A percentile compares a stretch with the other conserved stretches of the same genome.
Evolutionary conservation across 805 yeast species (phyloP).

Genomic region (Ogataea thermomethanolica): DNA sequence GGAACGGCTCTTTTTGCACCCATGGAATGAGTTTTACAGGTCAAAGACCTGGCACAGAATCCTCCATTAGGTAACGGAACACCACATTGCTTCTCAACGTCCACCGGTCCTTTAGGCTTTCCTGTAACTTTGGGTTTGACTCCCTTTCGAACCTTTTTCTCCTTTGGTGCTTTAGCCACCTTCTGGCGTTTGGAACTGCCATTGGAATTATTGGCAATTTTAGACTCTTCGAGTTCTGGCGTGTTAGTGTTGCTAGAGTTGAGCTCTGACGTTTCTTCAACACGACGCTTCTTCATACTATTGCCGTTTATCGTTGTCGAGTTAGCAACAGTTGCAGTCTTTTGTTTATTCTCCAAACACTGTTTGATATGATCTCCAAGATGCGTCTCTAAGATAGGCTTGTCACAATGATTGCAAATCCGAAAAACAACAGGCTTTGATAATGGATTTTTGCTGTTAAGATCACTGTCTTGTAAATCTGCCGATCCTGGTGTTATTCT

Average conservation of each 20-base stretch:
- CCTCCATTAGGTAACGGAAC: constrained; percentile 93
- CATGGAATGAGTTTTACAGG: constrained; percentile 98
- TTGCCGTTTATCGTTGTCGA: constrained; percentile 12
- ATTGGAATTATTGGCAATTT: constrained; percentile 1
- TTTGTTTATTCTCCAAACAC: constrained; percentile 36
- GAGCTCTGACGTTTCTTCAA: constrained; percentile 24
- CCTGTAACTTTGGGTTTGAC: constrained; percentile 40
- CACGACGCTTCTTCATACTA: constrained; percentile 27
- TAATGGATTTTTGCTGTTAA: constrained; percentile 34
- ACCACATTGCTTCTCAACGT: constrained; percentile 94
- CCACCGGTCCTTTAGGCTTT: constrained; percentile 77
- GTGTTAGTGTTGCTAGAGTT: constrained; percentile 26
- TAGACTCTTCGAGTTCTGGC: constrained; percentile 14
- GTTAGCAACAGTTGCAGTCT: constrained; percentile 8
- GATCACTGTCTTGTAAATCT: constrained; percentile 2
- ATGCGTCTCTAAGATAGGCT: constrained; percentile 40
- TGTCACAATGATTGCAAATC: constrained; percentile 45
- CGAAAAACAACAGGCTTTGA: constrained; percentile 39
- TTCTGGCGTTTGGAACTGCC: constrained; percentile 19
- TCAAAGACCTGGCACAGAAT: constrained; percentile 89
- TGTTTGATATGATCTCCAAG: constrained; percentile 37
- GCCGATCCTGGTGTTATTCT: constrained; percentile 15
- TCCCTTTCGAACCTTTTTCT: constrained; percentile 34
- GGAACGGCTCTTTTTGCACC: constrained; percentile 95
- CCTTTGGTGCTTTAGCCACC: constrained; percentile 23